Conservation (phyloP, 1,139 yeast genomes). For the Geotrichum australiense region DNA sequence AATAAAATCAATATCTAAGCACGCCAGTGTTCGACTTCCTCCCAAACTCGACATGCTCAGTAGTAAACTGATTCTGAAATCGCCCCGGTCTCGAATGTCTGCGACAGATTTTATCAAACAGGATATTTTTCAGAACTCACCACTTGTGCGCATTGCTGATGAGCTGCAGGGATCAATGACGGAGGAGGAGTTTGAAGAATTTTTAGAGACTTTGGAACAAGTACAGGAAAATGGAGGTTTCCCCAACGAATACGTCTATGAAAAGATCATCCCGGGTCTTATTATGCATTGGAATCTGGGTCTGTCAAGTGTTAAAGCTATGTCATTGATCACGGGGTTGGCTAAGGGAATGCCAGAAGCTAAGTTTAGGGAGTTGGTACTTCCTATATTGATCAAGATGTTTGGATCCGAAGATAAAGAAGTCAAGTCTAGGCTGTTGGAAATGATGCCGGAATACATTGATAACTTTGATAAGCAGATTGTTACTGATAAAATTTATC, state of each 20-base stretch:
- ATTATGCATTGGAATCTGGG: slow-evolving; percentile 36
- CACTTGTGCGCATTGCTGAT: slow-evolving; percentile 44
- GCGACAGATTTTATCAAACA: slow-evolving; percentile 43
- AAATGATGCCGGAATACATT: slow-evolving; percentile 52
- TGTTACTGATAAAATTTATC: slow-evolving; percentile 64
- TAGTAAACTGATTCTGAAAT: slow-evolving; percentile 23
- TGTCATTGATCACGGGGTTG: slow-evolving; percentile 31
- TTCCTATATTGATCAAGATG: slow-evolving; percentile 58
- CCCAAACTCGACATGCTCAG: slow-evolving; percentile 38
- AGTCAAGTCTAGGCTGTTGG: slow-evolving; percentile 61
- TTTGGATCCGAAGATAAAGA: slow-evolving; percentile 70
- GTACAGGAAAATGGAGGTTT: slow-evolving; percentile 29
- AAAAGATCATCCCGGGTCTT: slow-evolving; percentile 63
- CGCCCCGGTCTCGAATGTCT: slow-evolving; percentile 39
- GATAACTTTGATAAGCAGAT: slow-evolving; percentile 50
- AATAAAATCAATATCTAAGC: slow-evolving; percentile 34
- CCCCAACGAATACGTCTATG: slow-evolving; percentile 58
- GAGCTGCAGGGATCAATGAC: slow-evolving; percentile 49
- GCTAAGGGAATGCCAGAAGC: slow-evolving; percentile 38
- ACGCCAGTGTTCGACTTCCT: background rate
- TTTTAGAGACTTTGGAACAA: slow-evolving; percentile 43
- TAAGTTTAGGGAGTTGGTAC: slow-evolving; percentile 43
- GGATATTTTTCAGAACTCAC: slow-evolving; percentile 24
- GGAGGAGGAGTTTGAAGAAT: slow-evolving; percentile 46
- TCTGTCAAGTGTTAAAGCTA: slow-evolving; percentile 25